Evolutionary conservation across 306 rosid genomes (phyloP).

Genomic region (Vigna trinervia): DNA sequence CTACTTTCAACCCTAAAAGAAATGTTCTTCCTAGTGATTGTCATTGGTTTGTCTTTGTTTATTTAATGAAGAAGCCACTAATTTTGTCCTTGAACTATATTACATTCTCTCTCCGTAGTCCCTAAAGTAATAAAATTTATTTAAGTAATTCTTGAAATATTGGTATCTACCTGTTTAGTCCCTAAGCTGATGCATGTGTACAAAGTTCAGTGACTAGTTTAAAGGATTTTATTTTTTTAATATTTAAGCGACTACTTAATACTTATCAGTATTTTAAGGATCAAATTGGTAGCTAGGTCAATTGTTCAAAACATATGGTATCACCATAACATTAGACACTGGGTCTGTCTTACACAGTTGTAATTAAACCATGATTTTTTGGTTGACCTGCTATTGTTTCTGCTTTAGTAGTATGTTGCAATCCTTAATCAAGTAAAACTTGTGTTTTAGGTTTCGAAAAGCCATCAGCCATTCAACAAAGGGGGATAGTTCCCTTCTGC

Average conservation of each 20-base stretch:
- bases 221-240: background rate
- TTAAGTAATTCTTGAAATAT: background rate
- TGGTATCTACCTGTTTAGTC: background rate
- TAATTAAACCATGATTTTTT: background rate
- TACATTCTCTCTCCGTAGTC: too few relatives aligned
- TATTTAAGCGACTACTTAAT: background rate
- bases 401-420: background rate
- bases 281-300: background rate
- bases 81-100: background rate
- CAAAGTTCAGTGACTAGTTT: background rate
- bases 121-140: background rate
- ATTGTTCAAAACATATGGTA: background rate
- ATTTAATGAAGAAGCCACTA: background rate
- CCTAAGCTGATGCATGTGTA: background rate
- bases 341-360: background rate
- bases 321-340: background rate
- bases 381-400: background rate
- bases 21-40: background rate
- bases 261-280: background rate
- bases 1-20: background rate
- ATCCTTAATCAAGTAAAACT: slow-evolving; percentile 11
- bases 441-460: slow-evolving; percentile 71
- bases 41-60: background rate
- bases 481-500: slow-evolving; percentile 81
- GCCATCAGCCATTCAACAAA: slow-evolving; percentile 85